Evolutionary conservation across 371 early-diverging fungal species (phyloP), one percentile per base, ranked within the genome.

Genomic region (Coemansia sp.): DNA sequence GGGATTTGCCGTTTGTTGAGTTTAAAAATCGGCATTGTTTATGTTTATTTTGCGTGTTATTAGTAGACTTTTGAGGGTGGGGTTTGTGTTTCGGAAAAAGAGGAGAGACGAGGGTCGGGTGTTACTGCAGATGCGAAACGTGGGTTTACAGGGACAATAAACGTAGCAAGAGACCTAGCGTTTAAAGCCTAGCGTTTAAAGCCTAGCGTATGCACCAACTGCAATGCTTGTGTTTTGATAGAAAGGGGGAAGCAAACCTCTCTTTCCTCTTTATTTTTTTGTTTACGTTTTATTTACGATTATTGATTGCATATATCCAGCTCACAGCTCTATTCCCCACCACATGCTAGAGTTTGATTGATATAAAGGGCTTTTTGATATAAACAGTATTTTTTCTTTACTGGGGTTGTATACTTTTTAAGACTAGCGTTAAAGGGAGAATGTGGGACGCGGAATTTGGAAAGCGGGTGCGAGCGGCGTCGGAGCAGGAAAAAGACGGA

Each of bases 401-500:
- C 26, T 34, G 29, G 37, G 21, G 29, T 56, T 47, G 40, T 29
- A 40, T 22, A 39, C 45, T 37, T 45, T 50, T 56, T 42, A 39
- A 31, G 22, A 45, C 7, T 45, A 18, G 40, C 24, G 13, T 21
- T 8, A 4, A 2, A 29, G 14, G 31, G 27, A 10, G 7, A 42
- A 67, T 72, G 72, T 62, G 64, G 68, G 54, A 68, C 42, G 61
- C 27, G 14, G 63, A 68, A 53, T 45, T 64, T 58, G 58, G 59
- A 34, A 64, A 51, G 53, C 64, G 59, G 16, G 65, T 68, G 16
- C 68, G 59, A 26, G 61, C 71, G 11, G 66, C 64, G n/a, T 52
- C 72, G 37, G 8, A 29, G 45, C 62, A 50, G 6, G 52, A 54
- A 59, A 31, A 37, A 39, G 26, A 26, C 26, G 26, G 16, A 22